Evolutionary conservation across 2,329 filamentous ascomycete species (phyloP).

Genomic region (Ophiocordyceps unilateralis): DNA sequence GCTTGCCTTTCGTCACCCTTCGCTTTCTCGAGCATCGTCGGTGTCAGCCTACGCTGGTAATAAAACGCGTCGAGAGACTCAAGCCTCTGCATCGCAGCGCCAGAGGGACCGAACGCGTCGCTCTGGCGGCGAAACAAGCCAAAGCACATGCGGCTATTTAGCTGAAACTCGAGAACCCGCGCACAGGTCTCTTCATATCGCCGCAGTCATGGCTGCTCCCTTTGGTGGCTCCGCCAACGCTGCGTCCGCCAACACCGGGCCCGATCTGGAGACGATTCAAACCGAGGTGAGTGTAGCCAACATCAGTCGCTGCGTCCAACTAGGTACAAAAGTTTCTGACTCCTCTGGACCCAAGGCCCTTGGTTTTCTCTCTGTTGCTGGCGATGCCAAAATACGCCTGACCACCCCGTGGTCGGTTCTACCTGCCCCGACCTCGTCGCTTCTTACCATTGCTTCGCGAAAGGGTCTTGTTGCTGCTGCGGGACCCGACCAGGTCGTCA

Average conservation of each 20-base stretch:
- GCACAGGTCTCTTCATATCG: constrained; percentile 16
- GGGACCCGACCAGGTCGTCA: constrained; percentile 59
- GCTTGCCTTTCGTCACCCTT: no score
- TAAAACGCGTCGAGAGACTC: no score
- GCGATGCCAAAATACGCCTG: constrained; percentile 69
- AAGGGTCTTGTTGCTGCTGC: constrained; percentile 76
- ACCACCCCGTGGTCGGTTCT: constrained; percentile 62
- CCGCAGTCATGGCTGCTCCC: constrained; percentile 45
- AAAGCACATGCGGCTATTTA: constrained; percentile 6
- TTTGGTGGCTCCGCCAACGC: constrained; percentile 32
- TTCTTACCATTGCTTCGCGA: constrained; percentile 66
- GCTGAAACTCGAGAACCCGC: constrained; percentile 6
- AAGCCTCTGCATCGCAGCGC: no score
- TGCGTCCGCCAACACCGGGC: constrained; percentile 31
- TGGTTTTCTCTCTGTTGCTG: constrained; percentile 64
- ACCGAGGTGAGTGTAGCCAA: constrained; percentile 62
- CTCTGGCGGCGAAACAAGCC: not conserved
- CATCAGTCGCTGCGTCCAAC: no score
- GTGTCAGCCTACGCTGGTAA: no score
- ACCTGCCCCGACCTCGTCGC: constrained; percentile 61
- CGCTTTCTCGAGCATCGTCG: no score
- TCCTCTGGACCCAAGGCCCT: constrained; percentile 33
- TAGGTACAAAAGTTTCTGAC: not conserved
- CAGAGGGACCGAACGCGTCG: no score
- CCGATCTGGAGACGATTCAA: constrained; percentile 59